Conservation (phyloP, 495 filamentous ascomycete species). For the Lophium mytilinum region DNA sequence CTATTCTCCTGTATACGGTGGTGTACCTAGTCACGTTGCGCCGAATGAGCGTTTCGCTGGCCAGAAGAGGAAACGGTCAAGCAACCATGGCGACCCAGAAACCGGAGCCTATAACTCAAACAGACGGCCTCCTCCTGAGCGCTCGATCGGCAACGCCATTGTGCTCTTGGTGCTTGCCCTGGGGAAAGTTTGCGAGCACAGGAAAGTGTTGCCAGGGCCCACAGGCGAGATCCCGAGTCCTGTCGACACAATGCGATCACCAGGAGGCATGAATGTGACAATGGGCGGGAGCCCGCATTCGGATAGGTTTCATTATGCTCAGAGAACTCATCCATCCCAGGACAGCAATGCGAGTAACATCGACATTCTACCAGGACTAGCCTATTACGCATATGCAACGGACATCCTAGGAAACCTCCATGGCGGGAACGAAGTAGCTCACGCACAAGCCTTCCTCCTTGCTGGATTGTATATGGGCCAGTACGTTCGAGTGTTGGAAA, state of each 20-base stretch:
- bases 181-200: conserved; percentile 70
- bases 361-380: conserved; percentile 81
- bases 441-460: conserved; percentile 79
- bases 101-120: conserved; percentile 12
- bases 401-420: conserved; percentile 77
- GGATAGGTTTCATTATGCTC: conserved; percentile 1
- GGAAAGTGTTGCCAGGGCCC: conserved; percentile 54
- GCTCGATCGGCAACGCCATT: conserved; percentile 64
- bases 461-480: conserved; percentile 87
- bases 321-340: conserved; percentile 46
- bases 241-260: conserved; percentile 20
- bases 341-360: conserved; percentile 48
- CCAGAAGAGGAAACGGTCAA: conserved; percentile 51
- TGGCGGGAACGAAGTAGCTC: conserved; percentile 66
- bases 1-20: conserved; percentile 18
- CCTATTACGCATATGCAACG: conserved; percentile 78
- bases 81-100: conserved; percentile 15
- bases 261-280: conserved; percentile 13
- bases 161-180: conserved; percentile 77
- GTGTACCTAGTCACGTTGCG: conserved; percentile 3
- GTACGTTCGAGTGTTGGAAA: conserved; percentile 77
- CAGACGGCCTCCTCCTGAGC: conserved; percentile 34
- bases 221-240: conserved; percentile 33
- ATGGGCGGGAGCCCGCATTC: background rate
- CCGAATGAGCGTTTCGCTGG: background rate